These are phyloP conservation scores for Mycena sanguinolenta DNA, from an alignment of 768 basidiomycete species.

Conservation along the genomic window DNA sequence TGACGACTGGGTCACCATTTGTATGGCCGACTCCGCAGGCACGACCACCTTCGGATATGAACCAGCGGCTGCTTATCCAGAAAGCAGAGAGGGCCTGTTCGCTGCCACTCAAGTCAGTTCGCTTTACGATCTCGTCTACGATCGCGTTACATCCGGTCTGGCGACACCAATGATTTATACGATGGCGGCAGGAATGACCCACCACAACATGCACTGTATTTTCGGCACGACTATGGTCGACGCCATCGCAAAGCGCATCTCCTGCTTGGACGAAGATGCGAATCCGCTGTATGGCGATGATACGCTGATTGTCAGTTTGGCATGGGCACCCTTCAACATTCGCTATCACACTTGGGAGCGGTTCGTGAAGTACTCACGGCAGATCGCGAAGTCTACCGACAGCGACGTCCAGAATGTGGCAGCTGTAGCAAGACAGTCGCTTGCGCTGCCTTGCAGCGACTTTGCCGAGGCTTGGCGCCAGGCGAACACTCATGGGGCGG, in stretches of 20 bases:
- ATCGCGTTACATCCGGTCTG: background rate
- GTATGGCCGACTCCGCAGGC: background rate
- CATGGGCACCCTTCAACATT: background rate
- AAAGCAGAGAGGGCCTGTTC: background rate
- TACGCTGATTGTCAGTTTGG: background rate
- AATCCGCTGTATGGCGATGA: background rate
- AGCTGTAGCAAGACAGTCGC: background rate
- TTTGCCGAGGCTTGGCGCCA: background rate
- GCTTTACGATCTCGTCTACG: background rate
- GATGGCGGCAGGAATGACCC: background rate
- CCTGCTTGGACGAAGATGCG: background rate
- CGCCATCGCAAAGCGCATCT: background rate
- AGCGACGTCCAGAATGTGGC: background rate
- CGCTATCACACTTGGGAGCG: constrained; percentile 11
- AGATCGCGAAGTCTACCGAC: background rate
- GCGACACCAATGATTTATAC: background rate
- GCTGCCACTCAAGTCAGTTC: background rate
- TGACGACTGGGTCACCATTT: background rate
- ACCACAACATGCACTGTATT: background rate
- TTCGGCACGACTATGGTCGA: background rate
- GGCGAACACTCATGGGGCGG: constrained; percentile 4
- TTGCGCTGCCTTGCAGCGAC: background rate
- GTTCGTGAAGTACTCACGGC: constrained; percentile 13
- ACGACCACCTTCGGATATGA: background rate
- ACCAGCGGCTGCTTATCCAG: background rate